Base-by-base conservation (phyloP, 768 basidiomycete species). In the Cytidiella melzeri region DNA sequence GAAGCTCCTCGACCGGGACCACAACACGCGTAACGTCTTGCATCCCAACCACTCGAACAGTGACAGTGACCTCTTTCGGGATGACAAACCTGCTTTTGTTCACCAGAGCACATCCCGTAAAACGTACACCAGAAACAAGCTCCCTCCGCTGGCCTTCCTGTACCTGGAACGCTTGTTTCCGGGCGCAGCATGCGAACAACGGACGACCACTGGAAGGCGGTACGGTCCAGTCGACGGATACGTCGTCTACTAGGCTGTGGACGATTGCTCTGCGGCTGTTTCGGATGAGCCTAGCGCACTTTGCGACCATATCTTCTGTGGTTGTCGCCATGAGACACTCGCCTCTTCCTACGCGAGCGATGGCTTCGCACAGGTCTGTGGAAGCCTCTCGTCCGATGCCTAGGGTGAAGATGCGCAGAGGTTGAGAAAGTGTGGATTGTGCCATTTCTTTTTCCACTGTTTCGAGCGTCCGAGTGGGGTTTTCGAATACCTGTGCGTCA, bases 281-380 rank as follows among this genome's bases (percentile, higher is more conserved):
- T 11, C 68, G 69, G 44, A 84, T 64, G 6, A 84, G 67, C 7
- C 64, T 64, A 1, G 74, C 67, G 43, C 76, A 76, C 56, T 80
- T 81, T 5, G 59, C 70, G 5, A 67, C 50, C 15, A 82, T 77
- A 18, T 65, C 65, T 44, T 77, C 77, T 11, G 68, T 60, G 4
- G 69, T 61, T 5, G 66, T 58, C 3, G 80, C 76, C 50, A 76
- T 75, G 0, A 78, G 61, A 44, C 60, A 73, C 23, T 68, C 63
- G 12, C 83, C 83, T 7, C 73, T 69, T 1, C 83, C 83, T 1
- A 67, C 68, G 15, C 67, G 60, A 0, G 83, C 81, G n/a, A 84
- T 73, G 3, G 70, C 62, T 52, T 77, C 70, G 54, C 77, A 79
- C 55, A 76, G 66, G 0, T 68, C 73, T 3, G 69, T 76, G 2